Conservation (phyloP, 805 yeast genomes). For the Candida ovalis region DNA sequence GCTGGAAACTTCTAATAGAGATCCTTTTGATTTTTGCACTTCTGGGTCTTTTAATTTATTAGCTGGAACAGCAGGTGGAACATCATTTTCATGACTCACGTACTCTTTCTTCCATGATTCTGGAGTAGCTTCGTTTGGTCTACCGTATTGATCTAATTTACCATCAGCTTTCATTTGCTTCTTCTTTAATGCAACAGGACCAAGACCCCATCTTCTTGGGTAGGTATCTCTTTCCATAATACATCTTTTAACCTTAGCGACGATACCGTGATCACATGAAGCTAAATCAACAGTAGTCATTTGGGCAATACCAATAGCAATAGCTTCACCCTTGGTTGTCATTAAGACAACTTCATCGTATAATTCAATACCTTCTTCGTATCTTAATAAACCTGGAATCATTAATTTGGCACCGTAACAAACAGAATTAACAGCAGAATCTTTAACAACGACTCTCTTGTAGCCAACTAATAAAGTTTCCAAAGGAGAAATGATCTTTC, state of each 20-base stretch:
- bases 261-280: conserved; percentile 96
- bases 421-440: conserved; percentile 95
- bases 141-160: conserved; percentile 93
- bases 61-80: conserved; percentile 57
- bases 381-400: conserved; percentile 97
- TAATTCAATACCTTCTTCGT: conserved; percentile 95
- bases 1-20: conserved; percentile 35
- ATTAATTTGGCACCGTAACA: conserved; percentile 98
- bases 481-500: conserved; percentile 91
- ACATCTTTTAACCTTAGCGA: conserved; percentile 98
- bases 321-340: conserved; percentile 99
- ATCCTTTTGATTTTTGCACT: conserved; percentile 43
- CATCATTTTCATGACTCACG: conserved; percentile 63
- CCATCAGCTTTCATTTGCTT: conserved; percentile 97
- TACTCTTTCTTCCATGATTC: conserved; percentile 85
- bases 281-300: conserved; percentile 98
- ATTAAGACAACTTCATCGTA: conserved; percentile 97
- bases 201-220: conserved; percentile 99
- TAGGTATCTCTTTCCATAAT: conserved; percentile 99
- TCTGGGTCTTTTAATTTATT: conserved; percentile 41
- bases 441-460: conserved; percentile 88
- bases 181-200: conserved; percentile 98
- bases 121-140: conserved; percentile 92
- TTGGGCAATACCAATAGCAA: conserved; percentile 97
- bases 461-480: conserved; percentile 92